A percentile compares a stretch with the other conserved stretches of the same genome.
Evolutionary conservation across 768 basidiomycete species (phyloP).

Genomic region (Russula earlei): DNA sequence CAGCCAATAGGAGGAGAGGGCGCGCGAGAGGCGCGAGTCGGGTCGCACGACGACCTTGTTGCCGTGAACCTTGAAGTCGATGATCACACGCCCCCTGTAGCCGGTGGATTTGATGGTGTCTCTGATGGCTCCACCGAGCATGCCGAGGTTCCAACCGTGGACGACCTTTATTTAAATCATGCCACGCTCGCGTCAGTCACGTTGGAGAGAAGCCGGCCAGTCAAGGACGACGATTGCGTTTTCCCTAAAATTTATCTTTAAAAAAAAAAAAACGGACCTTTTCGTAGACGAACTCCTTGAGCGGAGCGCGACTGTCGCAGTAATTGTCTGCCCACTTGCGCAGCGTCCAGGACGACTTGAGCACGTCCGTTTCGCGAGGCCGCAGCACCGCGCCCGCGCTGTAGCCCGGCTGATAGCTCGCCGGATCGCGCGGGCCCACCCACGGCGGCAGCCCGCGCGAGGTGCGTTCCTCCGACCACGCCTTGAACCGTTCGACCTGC

Average conservation of each 20-base stretch:
- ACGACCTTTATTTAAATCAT: too few species aligned
- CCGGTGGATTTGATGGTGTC: conserved; percentile 15
- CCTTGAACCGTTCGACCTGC: conserved; percentile 35
- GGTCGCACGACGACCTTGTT: conserved; percentile 56
- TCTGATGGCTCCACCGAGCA: too few species aligned
- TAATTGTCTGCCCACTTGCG: conserved; percentile 72
- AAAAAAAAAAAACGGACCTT: conserved; percentile 37
- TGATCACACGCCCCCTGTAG: conserved; percentile 32
- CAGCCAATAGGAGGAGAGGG: conserved; percentile 61
- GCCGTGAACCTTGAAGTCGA: conserved; percentile 41
- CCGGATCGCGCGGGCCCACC: conserved; percentile 19
- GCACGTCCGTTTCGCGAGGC: conserved; percentile 6
- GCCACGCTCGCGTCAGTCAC: too few species aligned
- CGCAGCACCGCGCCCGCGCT: neutral
- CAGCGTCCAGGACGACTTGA: conserved; percentile 18
- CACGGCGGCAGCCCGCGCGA: conserved; percentile 42
- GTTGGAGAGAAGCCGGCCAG: too few species aligned
- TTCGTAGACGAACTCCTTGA: conserved; percentile 70
- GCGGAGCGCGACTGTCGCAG: conserved; percentile 52
- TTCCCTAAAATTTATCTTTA: neutral
- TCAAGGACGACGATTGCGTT: too few species aligned
- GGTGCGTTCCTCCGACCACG: conserved; percentile 36
- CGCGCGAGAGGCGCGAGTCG: conserved; percentile 51
- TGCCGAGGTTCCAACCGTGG: too few species aligned
- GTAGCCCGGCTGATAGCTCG: neutral